Conservation (phyloP, 306 rosid species). For the Trichosanthes truncata region DNA sequence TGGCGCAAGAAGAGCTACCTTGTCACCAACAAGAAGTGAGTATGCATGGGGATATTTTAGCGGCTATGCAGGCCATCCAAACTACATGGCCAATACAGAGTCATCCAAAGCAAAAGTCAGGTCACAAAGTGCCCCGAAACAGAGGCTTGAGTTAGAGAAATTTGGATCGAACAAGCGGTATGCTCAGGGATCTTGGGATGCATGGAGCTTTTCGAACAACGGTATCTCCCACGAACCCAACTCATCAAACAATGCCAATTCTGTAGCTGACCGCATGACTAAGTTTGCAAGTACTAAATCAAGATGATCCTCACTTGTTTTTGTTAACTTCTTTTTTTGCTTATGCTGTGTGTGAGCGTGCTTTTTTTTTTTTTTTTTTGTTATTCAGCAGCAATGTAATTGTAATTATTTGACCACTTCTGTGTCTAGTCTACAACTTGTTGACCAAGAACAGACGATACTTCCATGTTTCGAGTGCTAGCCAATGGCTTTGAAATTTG, state of each 20-base stretch:
- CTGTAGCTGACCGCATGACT: slow-evolving; percentile 30
- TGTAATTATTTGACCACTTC: slow-evolving; percentile 32
- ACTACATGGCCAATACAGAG: slow-evolving; percentile 85
- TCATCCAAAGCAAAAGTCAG: slow-evolving; percentile 80
- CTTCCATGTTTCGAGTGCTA: not conserved
- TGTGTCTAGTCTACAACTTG: slow-evolving; percentile 3
- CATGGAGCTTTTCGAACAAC: slow-evolving; percentile 35
- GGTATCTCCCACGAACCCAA: slow-evolving; percentile 24
- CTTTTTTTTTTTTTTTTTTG: not conserved
- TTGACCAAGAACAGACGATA: not conserved
- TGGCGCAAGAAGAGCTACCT: slow-evolving; percentile 44
- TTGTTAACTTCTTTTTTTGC: slow-evolving; percentile 1
- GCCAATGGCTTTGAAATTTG: not conserved
- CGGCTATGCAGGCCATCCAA: slow-evolving; percentile 53
- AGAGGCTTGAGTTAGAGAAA: slow-evolving; percentile 70
- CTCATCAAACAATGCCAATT: slow-evolving; percentile 22
- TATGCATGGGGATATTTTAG: slow-evolving; percentile 51
- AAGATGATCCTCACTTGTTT: slow-evolving; percentile 27
- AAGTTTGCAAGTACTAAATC: slow-evolving; percentile 39
- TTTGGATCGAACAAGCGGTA: slow-evolving; percentile 30
- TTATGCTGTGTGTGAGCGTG: slow-evolving; percentile 15
- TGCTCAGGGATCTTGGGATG: slow-evolving; percentile 42
- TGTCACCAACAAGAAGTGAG: slow-evolving; percentile 74
- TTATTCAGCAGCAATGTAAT: slow-evolving; percentile 1
- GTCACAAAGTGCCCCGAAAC: slow-evolving; percentile 92